These are phyloP conservation scores for Oryza glumipatula DNA, from an alignment of 176 grass and related monocot species.

Conservation along the genomic window DNA sequence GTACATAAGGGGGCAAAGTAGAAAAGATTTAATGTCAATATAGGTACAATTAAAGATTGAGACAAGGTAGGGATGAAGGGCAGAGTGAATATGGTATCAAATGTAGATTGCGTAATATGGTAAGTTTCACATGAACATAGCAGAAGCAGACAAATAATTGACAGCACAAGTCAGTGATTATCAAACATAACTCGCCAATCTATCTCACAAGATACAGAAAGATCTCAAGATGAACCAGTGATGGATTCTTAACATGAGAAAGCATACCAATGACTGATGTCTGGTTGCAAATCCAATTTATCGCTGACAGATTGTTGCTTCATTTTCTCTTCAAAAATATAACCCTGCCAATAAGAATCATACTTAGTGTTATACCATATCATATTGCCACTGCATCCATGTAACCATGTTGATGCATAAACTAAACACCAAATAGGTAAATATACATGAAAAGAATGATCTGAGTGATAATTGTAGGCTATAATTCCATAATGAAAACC, in stretches of 20 bases:
- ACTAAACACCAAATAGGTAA: slow-evolving; percentile 6
- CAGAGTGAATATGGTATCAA: slow-evolving; percentile 20
- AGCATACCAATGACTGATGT: slow-evolving; percentile 76
- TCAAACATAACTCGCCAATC: background rate
- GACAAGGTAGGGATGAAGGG: background rate
- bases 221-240: background rate
- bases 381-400: too few relatives aligned
- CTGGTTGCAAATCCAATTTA: slow-evolving; percentile 62
- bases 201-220: background rate
- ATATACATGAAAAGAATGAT: slow-evolving; percentile 1
- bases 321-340: slow-evolving; percentile 81
- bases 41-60: background rate
- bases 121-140: slow-evolving; percentile 10
- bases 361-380: slow-evolving; percentile 26
- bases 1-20: slow-evolving; percentile 26
- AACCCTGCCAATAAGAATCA: slow-evolving; percentile 60
- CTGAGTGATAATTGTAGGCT: background rate
- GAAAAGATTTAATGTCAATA: slow-evolving; percentile 23
- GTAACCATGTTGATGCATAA: background rate
- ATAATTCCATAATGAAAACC: slow-evolving; percentile 5
- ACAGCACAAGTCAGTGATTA: background rate
- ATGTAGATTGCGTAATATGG: slow-evolving; percentile 6
- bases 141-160: background rate
- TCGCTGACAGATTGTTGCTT: slow-evolving; percentile 66
- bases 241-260: slow-evolving; percentile 4